Conservation (phyloP, 345 rosid genomes). For the Mercurialis annua region DNA sequence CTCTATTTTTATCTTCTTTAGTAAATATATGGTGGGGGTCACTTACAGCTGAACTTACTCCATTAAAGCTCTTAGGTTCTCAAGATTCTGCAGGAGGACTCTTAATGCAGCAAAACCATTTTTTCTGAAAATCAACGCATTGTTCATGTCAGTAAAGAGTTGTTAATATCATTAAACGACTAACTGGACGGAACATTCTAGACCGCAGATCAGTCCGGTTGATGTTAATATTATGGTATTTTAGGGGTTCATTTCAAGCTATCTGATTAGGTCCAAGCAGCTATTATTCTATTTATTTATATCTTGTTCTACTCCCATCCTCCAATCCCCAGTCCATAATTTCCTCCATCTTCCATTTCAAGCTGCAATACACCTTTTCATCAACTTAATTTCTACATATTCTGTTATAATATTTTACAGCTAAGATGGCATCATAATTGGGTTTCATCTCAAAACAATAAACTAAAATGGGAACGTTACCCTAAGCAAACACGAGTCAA, state of each 20-base stretch:
- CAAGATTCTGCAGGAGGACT: conserved; percentile 67
- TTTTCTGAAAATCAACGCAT: conserved; percentile 51
- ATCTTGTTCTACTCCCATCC: too few relatives aligned
- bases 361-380: neutral
- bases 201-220: neutral
- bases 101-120: conserved; percentile 90
- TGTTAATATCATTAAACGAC: neutral
- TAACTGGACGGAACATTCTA: neutral
- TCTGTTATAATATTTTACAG: neutral
- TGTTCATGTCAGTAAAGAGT: conserved; percentile 9
- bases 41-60: conserved; percentile 33
- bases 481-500: neutral
- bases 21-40: conserved; percentile 39
- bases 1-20: conserved; percentile 43
- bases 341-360: neutral
- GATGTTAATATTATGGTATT: neutral
- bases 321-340: neutral
- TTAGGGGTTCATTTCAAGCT: neutral
- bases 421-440: neutral
- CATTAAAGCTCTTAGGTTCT: conserved; percentile 33
- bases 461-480: neutral
- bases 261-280: neutral
- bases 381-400: neutral
- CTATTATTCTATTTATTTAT: neutral
- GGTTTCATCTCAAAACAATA: neutral